phyloP scores from a whole-genome alignment of 2,329 filamentous ascomycete genomes.

The Penicillium sumatraense region DNA sequence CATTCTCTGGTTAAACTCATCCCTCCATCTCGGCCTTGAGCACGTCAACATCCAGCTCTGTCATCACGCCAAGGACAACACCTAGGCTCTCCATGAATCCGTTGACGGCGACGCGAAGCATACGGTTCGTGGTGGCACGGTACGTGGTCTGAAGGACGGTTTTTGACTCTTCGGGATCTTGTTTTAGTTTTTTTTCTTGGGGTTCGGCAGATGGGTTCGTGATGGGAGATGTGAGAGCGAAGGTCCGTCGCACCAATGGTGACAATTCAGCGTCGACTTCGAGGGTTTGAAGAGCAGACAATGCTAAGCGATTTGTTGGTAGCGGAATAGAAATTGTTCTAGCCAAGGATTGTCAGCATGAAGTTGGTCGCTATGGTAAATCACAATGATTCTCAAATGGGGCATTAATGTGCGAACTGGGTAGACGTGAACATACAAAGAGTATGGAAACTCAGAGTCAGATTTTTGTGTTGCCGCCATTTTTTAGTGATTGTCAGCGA shows the following conservation, averaged over 20 bases:
- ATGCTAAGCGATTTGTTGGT: constrained; percentile 77
- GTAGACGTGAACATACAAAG: constrained; percentile 38
- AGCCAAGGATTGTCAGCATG: constrained; percentile 19
- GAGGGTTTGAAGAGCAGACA: constrained; percentile 74
- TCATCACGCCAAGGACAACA: constrained; percentile 86
- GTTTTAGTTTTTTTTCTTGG: constrained; percentile 28
- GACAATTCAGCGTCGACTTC: constrained; percentile 90
- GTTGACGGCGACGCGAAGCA: constrained; percentile 95
- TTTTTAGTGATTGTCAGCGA: too few species aligned
- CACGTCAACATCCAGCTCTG: constrained; percentile 85
- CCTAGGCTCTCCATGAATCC: constrained; percentile 91
- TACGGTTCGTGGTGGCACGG: constrained; percentile 87
- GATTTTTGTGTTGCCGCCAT: constrained; percentile 28
- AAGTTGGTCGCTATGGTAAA: neutral
- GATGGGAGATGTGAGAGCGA: constrained; percentile 58
- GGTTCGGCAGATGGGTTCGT: constrained; percentile 23
- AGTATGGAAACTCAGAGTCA: constrained; percentile 42
- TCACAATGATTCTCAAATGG: neutral
- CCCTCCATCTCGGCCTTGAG: constrained; percentile 52
- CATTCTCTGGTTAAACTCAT: constrained; percentile 15
- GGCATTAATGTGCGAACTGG: neutral
- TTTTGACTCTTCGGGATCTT: constrained; percentile 40
- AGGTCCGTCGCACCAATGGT: constrained; percentile 73
- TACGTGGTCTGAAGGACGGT: constrained; percentile 75
- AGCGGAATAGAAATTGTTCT: constrained; percentile 80